Evolutionary conservation across 352 stramenopile species (phyloP).

Genomic region (Pythium guiyangense): DNA sequence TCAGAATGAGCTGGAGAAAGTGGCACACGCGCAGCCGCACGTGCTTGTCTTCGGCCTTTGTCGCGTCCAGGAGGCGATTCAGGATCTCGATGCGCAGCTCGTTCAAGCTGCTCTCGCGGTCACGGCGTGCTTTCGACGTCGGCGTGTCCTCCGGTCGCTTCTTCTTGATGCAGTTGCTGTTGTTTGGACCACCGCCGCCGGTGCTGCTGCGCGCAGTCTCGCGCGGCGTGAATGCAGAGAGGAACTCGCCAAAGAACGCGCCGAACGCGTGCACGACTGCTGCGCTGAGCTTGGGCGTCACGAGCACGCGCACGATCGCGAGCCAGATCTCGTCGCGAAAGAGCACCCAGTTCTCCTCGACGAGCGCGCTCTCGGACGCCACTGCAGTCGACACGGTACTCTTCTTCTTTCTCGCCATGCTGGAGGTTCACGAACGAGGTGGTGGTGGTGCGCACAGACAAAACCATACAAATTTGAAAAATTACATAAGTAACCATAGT

Average conservation of each 20-base stretch:
- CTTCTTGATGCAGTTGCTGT: constrained; percentile 3
- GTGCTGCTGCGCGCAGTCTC: constrained; percentile 5
- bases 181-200: neutral
- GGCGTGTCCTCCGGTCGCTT: constrained; percentile 12
- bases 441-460: too few species aligned
- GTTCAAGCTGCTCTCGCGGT: constrained; percentile 15
- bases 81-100: constrained; percentile 53
- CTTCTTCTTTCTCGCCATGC: constrained; percentile 1
- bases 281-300: constrained; percentile 34
- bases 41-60: constrained; percentile 53
- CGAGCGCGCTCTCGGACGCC: constrained; percentile 7
- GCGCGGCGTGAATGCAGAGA: constrained; percentile 15
- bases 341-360: constrained; percentile 50
- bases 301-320: constrained; percentile 42
- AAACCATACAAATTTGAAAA: too few species aligned
- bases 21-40: constrained; percentile 52
- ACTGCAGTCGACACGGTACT: neutral
- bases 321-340: constrained; percentile 67
- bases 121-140: constrained; percentile 6
- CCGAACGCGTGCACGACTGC: constrained; percentile 44
- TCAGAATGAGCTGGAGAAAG: constrained; percentile 58
- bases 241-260: constrained; percentile 47
- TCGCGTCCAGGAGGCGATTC: constrained; percentile 37
- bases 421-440: too few species aligned
- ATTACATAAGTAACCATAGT: too few species aligned